phyloP scores from a whole-genome alignment of 768 basidiomycete genomes.

The Clavulina sp. region DNA sequence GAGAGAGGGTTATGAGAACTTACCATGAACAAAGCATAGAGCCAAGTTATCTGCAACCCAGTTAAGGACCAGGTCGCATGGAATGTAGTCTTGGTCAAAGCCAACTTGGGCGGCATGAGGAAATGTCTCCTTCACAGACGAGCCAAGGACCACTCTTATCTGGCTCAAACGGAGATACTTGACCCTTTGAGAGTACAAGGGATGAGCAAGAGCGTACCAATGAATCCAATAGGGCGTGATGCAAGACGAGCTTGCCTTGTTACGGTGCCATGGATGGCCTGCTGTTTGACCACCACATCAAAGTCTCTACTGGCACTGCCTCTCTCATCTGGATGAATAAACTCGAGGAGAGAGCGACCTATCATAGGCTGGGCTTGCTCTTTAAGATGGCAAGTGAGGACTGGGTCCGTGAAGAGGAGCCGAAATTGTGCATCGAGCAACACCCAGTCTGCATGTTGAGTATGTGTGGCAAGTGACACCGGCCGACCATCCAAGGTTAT shows the following conservation, averaged over 20 bases:
- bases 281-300: slow-evolving; percentile 50
- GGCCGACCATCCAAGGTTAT: no score
- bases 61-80: slow-evolving; percentile 78
- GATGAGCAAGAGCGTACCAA: background rate
- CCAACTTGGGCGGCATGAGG: slow-evolving; percentile 49
- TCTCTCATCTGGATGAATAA: slow-evolving; percentile 76
- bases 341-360: slow-evolving; percentile 52
- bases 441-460: slow-evolving; percentile 51
- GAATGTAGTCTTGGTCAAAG: slow-evolving; percentile 61
- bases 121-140: slow-evolving; percentile 30
- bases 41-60: slow-evolving; percentile 77
- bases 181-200: slow-evolving; percentile 30
- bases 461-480: no score
- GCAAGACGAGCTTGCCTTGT: slow-evolving; percentile 35
- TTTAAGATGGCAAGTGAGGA: slow-evolving; percentile 51
- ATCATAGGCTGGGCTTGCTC: slow-evolving; percentile 51
- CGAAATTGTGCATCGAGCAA: slow-evolving; percentile 56
- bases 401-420: slow-evolving; percentile 74
- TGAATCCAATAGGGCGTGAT: background rate
- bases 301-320: slow-evolving; percentile 58
- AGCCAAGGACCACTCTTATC: slow-evolving; percentile 53
- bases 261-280: slow-evolving; percentile 67
- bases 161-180: slow-evolving; percentile 61
- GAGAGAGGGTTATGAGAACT: slow-evolving; percentile 18
- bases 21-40: slow-evolving; percentile 77